Percentiles rank a stretch among this genome's conserved stretches.
phyloP scores from a whole-genome alignment of 352 stramenopile genomes.

The Phytopythium boreale region DNA sequence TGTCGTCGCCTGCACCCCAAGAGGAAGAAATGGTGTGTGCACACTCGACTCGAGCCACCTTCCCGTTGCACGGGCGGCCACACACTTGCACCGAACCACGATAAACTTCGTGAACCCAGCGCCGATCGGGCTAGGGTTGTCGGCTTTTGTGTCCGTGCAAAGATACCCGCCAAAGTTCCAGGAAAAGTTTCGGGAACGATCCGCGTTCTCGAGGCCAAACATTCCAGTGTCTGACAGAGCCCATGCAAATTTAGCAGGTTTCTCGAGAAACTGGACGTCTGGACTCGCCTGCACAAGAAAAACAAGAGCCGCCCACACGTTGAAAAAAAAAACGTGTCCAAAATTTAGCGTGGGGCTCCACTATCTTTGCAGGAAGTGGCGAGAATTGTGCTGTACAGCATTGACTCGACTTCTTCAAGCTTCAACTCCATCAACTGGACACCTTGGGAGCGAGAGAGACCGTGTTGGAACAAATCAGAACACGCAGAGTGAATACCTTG shows the following conservation, averaged over 20 bases:
- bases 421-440: neutral
- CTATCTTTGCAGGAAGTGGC: neutral
- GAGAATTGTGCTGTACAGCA: neutral
- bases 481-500: neutral
- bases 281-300: neutral
- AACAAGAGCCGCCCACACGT: neutral
- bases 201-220: neutral
- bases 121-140: too few relatives aligned
- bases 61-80: neutral
- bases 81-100: neutral
- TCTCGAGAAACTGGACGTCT: neutral
- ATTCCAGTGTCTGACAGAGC: neutral
- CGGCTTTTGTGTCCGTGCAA: too few relatives aligned
- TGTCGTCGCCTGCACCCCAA: neutral
- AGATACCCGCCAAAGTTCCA: neutral
- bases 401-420: neutral
- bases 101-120: neutral
- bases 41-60: neutral
- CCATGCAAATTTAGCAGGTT: too few relatives aligned
- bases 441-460: neutral
- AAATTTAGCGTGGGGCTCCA: neutral
- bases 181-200: slow-evolving; percentile 1
- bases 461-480: neutral
- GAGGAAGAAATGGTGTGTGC: neutral
- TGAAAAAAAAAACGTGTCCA: neutral